A percentile compares a stretch with the other conserved stretches of the same genome.
Conservation (phyloP, 192 early-diverging fungal genomes). For the Kickxella alabastrina region DNA sequence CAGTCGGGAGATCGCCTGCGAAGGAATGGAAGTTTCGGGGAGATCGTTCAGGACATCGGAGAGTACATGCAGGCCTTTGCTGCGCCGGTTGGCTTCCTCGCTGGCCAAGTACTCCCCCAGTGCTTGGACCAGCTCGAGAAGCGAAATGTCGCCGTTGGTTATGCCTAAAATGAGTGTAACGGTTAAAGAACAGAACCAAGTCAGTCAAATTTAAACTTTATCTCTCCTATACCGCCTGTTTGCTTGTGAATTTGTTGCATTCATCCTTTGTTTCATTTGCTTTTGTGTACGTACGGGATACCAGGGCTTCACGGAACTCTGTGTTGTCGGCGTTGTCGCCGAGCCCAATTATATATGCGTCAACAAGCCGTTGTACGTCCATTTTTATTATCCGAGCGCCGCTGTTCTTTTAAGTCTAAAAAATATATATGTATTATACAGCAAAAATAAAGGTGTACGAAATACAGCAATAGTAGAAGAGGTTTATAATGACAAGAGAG, state of each 20-base stretch:
- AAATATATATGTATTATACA: background rate
- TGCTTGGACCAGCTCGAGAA: conserved; percentile 75
- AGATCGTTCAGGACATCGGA: conserved; percentile 58
- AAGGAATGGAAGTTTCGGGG: conserved; percentile 24
- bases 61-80: conserved; percentile 72
- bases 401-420: background rate
- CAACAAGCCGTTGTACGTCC: conserved; percentile 45
- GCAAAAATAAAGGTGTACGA: background rate
- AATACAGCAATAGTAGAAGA: background rate
- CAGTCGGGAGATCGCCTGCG: conserved; percentile 50
- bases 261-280: too few relatives aligned
- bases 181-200: too few relatives aligned
- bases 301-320: conserved; percentile 22
- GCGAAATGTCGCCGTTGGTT: conserved; percentile 52
- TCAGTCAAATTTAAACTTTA: too few relatives aligned
- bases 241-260: too few relatives aligned
- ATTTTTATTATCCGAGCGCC: conserved; percentile 11
- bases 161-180: too few relatives aligned
- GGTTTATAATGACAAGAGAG: too few relatives aligned
- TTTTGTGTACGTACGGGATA: conserved; percentile 22
- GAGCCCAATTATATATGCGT: conserved; percentile 49
- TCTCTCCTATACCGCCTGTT: too few relatives aligned
- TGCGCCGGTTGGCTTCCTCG: conserved; percentile 79
- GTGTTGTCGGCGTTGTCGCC: conserved; percentile 43
- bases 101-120: conserved; percentile 74